These are phyloP conservation scores for Fusarium nematophilum DNA, from an alignment of 2,329 filamentous ascomycete genomes.

Conservation along the genomic window DNA sequence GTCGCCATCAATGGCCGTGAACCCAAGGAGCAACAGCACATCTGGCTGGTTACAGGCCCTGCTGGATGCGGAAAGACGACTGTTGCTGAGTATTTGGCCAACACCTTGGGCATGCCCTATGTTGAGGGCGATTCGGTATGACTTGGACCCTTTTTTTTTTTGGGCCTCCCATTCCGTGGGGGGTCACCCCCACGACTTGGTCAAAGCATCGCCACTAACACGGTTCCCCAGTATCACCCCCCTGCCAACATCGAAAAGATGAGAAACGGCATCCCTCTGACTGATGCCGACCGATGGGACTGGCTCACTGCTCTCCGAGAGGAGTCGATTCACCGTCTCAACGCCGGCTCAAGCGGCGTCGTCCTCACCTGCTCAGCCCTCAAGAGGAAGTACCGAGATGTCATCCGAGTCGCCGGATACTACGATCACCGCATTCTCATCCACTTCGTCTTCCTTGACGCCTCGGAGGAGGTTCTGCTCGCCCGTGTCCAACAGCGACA, in stretches of 20 bases:
- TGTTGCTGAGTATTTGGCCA: constrained; percentile 73
- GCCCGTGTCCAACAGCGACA: constrained; percentile 79
- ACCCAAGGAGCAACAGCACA: constrained; percentile 66
- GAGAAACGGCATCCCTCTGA: constrained; percentile 83
- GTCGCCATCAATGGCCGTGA: constrained; percentile 46
- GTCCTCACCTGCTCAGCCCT: constrained; percentile 96
- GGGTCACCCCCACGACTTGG: constrained; percentile 5
- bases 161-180: neutral
- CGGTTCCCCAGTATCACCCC: constrained; percentile 73
- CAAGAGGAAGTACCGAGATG: constrained; percentile 96
- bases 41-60: constrained; percentile 84
- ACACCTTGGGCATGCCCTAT: constrained; percentile 73
- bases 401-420: constrained; percentile 84
- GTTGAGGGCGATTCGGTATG: constrained; percentile 82
- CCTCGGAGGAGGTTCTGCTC: constrained; percentile 79
- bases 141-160: constrained; percentile 6
- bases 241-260: constrained; percentile 90
- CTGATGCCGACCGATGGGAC: constrained; percentile 96
- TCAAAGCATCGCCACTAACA: constrained; percentile 39
- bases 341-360: constrained; percentile 74
- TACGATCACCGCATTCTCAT: constrained; percentile 78
- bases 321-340: constrained; percentile 68
- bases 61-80: constrained; percentile 85
- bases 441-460: constrained; percentile 93
- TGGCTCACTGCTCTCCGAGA: constrained; percentile 87